Conservation (phyloP, 202 grass and related monocot species). For the Miscanthus sacchariflorus region DNA sequence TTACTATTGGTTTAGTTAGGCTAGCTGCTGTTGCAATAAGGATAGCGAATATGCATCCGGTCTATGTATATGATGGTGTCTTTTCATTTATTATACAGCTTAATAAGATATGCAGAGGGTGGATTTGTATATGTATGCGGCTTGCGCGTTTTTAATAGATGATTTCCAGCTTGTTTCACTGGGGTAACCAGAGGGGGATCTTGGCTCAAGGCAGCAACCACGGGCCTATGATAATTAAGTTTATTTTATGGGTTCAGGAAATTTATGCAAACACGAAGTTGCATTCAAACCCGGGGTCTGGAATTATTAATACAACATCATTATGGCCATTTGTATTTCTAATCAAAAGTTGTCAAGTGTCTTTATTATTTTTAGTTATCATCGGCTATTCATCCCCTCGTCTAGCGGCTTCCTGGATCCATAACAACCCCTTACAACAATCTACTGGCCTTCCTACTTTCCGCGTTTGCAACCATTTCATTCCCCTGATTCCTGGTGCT, state of each 20-base stretch:
- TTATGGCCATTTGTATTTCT: no score
- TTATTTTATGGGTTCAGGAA: not conserved
- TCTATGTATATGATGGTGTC: slow-evolving; percentile 15
- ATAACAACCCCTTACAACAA: no score
- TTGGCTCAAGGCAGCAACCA: not conserved
- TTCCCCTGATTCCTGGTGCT: no score
- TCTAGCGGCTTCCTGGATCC: no score
- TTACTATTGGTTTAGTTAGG: slow-evolving; percentile 15
- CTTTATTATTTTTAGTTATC: no score
- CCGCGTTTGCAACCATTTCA: no score
- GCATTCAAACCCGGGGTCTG: not conserved
- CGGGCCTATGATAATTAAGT: not conserved
- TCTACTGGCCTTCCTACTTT: no score
- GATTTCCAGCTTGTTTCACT: slow-evolving; percentile 2
- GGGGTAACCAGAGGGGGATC: not conserved
- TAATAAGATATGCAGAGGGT: not conserved
- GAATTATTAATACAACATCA: no score
- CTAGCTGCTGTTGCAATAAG: slow-evolving; percentile 26
- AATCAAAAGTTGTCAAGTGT: no score
- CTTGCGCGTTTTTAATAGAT: not conserved
- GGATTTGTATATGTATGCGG: not conserved
- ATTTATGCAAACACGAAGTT: not conserved
- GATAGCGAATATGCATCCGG: not conserved
- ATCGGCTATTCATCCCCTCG: no score
- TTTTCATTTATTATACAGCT: slow-evolving; percentile 6